A percentile compares a stretch with the other conserved stretches of the same genome.
Conservation (phyloP, 2,329 filamentous ascomycete species). For the Neobulgaria alba region DNA sequence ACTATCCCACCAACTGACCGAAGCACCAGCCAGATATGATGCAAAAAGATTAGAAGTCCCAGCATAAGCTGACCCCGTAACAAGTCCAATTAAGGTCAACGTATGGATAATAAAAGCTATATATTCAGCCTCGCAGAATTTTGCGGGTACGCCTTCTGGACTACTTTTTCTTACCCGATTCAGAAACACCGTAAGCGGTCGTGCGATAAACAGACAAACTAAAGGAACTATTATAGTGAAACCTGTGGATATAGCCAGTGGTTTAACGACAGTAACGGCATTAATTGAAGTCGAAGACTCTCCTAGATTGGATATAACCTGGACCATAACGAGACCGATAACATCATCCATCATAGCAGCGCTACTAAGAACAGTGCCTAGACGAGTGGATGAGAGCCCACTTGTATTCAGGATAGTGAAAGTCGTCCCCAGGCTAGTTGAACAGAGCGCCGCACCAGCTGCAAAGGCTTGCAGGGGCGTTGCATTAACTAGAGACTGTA, state of each 20-base stretch:
- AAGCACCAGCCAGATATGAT: conserved; percentile 42
- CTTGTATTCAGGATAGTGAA: conserved; percentile 57
- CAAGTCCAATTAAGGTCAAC: conserved; percentile 12
- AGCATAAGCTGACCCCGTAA: conserved; percentile 31
- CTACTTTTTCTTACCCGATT: too few relatives aligned
- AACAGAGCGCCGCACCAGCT: conserved; percentile 64
- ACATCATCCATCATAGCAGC: conserved; percentile 81
- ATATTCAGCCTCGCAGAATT: too few relatives aligned
- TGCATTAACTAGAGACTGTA: conserved; percentile 16
- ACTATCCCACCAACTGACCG: too few relatives aligned
- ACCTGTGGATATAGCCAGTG: too few relatives aligned
- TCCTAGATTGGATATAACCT: conserved; percentile 61
- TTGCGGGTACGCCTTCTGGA: too few relatives aligned
- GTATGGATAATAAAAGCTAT: conserved; percentile 15
- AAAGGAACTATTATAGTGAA: too few relatives aligned
- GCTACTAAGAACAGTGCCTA: conserved; percentile 56
- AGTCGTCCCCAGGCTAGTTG: conserved; percentile 66
- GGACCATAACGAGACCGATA: conserved; percentile 66
- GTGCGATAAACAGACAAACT: too few relatives aligned
- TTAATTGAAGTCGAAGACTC: conserved; percentile 7
- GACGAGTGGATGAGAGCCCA: conserved; percentile 41
- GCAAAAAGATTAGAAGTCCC: conserved; percentile 43
- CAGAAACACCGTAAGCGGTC: too few relatives aligned
- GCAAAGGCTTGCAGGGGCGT: conserved; percentile 48
- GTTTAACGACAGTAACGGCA: conserved; percentile 34